A percentile compares a stretch with the other conserved stretches of the same genome.
Conservation (phyloP, 2,329 filamentous ascomycete genomes). For the Cadophora sp. region DNA sequence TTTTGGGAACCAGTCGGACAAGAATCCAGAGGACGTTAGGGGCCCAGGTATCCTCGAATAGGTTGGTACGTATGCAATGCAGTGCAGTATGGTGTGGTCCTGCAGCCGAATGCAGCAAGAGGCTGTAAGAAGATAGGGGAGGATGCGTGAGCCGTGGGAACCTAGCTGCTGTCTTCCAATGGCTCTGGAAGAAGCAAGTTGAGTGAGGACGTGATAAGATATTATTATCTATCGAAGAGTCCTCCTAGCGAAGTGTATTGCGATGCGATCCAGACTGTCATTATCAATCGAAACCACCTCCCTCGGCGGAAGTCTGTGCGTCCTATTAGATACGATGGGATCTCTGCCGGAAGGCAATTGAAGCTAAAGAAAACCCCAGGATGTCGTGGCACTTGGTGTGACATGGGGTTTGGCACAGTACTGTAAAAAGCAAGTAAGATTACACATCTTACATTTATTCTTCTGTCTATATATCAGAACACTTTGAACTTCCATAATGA, state of each 20-base stretch:
- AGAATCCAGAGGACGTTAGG: not conserved
- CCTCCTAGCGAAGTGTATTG: not conserved
- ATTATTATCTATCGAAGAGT: not conserved
- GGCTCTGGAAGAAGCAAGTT: not conserved
- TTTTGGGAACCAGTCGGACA: constrained; percentile 6
- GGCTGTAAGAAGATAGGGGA: constrained; percentile 5
- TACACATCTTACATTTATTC: not conserved
- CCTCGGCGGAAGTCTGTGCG: constrained; percentile 11
- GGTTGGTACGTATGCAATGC: constrained; percentile 2
- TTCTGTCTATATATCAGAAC: not conserved
- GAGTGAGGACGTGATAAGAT: not conserved
- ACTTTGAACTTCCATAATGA: not conserved
- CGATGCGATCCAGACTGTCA: constrained; percentile 4
- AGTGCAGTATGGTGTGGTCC: not conserved
- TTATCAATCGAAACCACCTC: constrained; percentile 3
- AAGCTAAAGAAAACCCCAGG: not conserved
- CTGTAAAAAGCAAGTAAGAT: not conserved
- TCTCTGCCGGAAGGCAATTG: not conserved
- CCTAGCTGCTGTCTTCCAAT: not conserved
- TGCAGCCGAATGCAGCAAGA: constrained; percentile 10
- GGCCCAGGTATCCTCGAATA: not conserved
- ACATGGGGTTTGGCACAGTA: too few relatives aligned
- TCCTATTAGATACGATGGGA: not conserved
- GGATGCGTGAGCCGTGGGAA: not conserved
- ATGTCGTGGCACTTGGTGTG: not conserved